Percentiles rank a stretch among this genome's conserved stretches.
These are phyloP conservation scores for Aspergillus carbonarius DNA, from an alignment of 2,329 filamentous ascomycete species.

Conservation along the genomic window DNA sequence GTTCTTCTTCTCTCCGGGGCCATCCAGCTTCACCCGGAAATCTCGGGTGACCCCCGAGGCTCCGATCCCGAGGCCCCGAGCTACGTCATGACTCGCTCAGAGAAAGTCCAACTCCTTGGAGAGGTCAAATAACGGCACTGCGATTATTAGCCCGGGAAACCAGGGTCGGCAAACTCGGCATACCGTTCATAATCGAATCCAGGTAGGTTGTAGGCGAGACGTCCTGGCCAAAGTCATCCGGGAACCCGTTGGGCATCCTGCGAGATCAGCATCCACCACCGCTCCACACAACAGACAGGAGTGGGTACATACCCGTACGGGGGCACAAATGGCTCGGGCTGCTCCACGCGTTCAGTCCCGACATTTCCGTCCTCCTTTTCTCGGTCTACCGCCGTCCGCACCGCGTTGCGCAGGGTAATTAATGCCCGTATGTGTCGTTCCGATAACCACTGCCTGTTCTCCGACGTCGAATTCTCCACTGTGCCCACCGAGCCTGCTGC, in stretches of 20 bases:
- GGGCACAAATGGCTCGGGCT: background rate
- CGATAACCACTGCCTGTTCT: slow-evolving; percentile 30
- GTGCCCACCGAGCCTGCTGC: slow-evolving; percentile 15
- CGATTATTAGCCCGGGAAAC: background rate
- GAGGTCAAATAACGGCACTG: slow-evolving; percentile 27
- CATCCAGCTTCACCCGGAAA: background rate
- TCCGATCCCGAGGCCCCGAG: slow-evolving; percentile 1
- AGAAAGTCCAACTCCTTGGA: slow-evolving; percentile 15
- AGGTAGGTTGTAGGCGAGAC: slow-evolving; percentile 28
- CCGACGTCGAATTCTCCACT: slow-evolving; percentile 13
- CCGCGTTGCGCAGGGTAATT: slow-evolving; percentile 24
- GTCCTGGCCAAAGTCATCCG: slow-evolving; percentile 17
- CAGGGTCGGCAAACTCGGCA: background rate
- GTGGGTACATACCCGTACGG: background rate
- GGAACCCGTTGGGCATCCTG: slow-evolving; percentile 17
- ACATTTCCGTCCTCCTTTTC: slow-evolving; percentile 6
- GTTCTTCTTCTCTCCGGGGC: background rate
- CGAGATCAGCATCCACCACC: background rate
- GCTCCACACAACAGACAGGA: background rate
- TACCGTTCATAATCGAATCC: slow-evolving; percentile 33
- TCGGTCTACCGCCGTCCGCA: slow-evolving; percentile 17
- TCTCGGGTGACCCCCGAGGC: slow-evolving; percentile 7
- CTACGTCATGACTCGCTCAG: background rate
- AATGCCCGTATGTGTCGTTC: slow-evolving; percentile 30
- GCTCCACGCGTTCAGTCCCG: background rate